Percentiles rank a stretch among this genome's conserved stretches.
Conservation (phyloP, 805 yeast species). For the Tetrapisispora phaffii region DNA sequence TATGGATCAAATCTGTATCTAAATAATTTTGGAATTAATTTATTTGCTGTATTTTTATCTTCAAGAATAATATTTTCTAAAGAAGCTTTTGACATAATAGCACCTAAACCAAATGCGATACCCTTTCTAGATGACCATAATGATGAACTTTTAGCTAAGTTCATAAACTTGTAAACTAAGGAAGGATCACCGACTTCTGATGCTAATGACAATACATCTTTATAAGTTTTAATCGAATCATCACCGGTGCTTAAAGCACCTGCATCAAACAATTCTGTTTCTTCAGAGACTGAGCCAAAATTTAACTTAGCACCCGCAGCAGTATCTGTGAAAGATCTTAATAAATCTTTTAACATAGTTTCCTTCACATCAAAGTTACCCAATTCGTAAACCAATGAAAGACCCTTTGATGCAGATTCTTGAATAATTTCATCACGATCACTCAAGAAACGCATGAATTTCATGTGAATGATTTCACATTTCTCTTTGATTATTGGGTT, state of each 20-base stretch:
- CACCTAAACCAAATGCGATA: constrained; percentile 85
- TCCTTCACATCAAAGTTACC: constrained; percentile 64
- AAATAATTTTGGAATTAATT: constrained; percentile 71
- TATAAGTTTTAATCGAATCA: constrained; percentile 82
- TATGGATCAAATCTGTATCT: constrained; percentile 83
- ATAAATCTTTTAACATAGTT: constrained; percentile 57
- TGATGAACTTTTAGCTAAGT: constrained; percentile 76
- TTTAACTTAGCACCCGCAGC: constrained; percentile 36
- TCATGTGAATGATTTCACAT: constrained; percentile 55
- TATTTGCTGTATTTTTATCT: constrained; percentile 44
- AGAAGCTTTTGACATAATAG: constrained; percentile 69
- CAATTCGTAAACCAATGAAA: constrained; percentile 68
- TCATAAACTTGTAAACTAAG: constrained; percentile 88
- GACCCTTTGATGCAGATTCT: constrained; percentile 84
- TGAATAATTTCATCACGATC: constrained; percentile 83
- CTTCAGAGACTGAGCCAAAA: constrained; percentile 64
- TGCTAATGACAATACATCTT: constrained; percentile 78
- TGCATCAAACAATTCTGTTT: constrained; percentile 77
- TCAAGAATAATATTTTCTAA: constrained; percentile 50
- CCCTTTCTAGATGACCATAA: constrained; percentile 92
- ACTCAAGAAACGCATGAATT: constrained; percentile 69
- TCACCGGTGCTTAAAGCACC: constrained; percentile 73
- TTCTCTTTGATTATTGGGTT: constrained; percentile 31
- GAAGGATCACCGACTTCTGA: constrained; percentile 94
- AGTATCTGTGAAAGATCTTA: constrained; percentile 70